Base-by-base conservation (phyloP, 1,284 basidiomycete genomes). In the Ustilago xerochloae region DNA sequence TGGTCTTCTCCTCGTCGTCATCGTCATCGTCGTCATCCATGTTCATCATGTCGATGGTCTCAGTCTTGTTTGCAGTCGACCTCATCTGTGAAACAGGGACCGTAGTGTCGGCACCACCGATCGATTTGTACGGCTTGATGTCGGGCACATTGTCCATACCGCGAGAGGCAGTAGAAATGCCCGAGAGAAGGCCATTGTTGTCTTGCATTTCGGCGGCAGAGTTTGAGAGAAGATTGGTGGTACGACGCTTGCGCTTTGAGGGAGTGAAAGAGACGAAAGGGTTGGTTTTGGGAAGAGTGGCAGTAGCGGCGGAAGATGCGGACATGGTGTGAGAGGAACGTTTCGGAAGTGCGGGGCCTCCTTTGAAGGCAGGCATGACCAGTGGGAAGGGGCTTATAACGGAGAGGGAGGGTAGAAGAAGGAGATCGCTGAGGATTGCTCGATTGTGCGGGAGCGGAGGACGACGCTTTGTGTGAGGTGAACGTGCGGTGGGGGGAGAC, bases 311-410 rank as follows among this genome's bases (percentile, higher is more conserved):
- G 24, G 30, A 16, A 33, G 12, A 13, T 13, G n/a, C 12, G 10
- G 38, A 32, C 38, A 50, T 50, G 22, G 20, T 41, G 3, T 52
- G 30, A 20, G 55, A 38, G 12, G 54, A 18, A 10, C 65, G 54
- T 38, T 67, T 62, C 1, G 65, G 59, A 3, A 67, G 55, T 8
- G 65, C 54, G 15, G 65, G 65, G 18, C 58, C 59, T 12, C 65
- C 59, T 49, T 62, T 67, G 50, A 62, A 61, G 32, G 16, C 46
- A 13, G 59, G 49, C 65, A 67, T 52, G 9, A 18, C n/a, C n/a
- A n/a, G n/a, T n/a, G n/a, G n/a, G n/a, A n/a, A n/a, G n/a, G 10
- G 20, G 4, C 49, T 24, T 12, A 36, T n/a, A 4, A 6, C 4
- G 4, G 20, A 24, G 7, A 24, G 41, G 26, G 41, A 24, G 22